phyloP scores from a whole-genome alignment of 1,284 basidiomycete species.

The Moniliophthora roreri region DNA sequence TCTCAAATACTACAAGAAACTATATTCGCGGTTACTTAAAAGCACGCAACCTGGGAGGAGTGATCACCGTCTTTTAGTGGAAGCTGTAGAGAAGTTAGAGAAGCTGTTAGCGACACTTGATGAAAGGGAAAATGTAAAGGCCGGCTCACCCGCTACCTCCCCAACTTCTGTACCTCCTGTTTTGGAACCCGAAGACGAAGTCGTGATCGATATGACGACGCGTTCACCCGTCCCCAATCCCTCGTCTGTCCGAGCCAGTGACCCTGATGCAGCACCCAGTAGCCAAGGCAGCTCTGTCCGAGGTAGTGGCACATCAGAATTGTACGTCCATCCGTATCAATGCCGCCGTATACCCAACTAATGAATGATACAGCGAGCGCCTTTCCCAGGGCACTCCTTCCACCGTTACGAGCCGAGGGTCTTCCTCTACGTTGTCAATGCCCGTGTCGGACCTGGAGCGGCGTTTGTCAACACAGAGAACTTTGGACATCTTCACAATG shows the following conservation, averaged over 20 bases:
- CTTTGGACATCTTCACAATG: constrained; percentile 97
- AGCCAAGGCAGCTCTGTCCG: constrained; percentile 50
- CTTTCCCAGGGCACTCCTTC: constrained; percentile 59
- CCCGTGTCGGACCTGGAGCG: constrained; percentile 80
- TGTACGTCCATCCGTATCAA: constrained; percentile 39
- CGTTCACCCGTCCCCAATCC: constrained; percentile 16
- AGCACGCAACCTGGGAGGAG: constrained; percentile 87
- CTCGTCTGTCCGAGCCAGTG: constrained; percentile 21
- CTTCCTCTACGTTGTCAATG: constrained; percentile 49
- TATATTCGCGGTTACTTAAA: constrained; percentile 87
- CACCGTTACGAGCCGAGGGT: constrained; percentile 52
- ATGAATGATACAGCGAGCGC: constrained; percentile 41
- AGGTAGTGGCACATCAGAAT: constrained; percentile 51
- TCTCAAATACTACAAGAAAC: constrained; percentile 90
- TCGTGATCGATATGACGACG: constrained; percentile 51
- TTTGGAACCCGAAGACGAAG: constrained; percentile 46
- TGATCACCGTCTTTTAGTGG: constrained; percentile 82
- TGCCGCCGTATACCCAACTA: constrained; percentile 6
- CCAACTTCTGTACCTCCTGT: constrained; percentile 19
- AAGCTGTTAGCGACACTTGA: constrained; percentile 70
- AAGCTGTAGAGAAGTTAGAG: constrained; percentile 84
- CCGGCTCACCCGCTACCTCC: constrained; percentile 31
- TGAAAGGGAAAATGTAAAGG: constrained; percentile 46
- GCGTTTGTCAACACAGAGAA: constrained; percentile 75
- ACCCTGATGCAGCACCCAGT: constrained; percentile 30